Base-by-base conservation (phyloP, 202 grass and related monocot species). In the Setaria viridis region DNA sequence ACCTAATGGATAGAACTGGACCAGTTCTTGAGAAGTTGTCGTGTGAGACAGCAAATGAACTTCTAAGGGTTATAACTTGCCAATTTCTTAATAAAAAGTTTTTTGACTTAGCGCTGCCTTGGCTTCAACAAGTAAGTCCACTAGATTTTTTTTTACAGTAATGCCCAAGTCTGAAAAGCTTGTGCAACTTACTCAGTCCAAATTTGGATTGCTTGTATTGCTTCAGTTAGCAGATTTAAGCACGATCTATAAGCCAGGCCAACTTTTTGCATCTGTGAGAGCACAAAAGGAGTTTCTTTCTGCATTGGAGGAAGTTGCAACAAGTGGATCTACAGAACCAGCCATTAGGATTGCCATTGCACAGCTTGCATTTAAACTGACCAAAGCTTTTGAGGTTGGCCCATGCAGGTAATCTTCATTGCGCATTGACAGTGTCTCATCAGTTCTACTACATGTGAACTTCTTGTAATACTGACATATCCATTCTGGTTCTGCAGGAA, bases 1-100 rank as follows among this genome's bases (percentile, higher is more conserved):
- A 92, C 62, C 67, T 99, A 62, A 99, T 99, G 97, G 90, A 99
- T 77, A 91, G 85, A 90, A 99, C 97, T 67, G 90, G 97, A 65
- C 94, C 97, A 81, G 82, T 99, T 83, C 90, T 99, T 55, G 84
- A 91, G 57, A 94, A 87, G 59, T 83, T 99, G 55, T 91, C 97
- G 3, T 69, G 87, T 70, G 92, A 94, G 81, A 99, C 92, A 50
- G 55, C 85, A 73, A 89, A 81, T 85, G 87, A 81, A 34, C 82
- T 99, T 82, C 74, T 99, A 76, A 94, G 76, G 55, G 76, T 96
- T 63, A 82, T 96, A 58, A 75, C 87, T 49, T 73, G 56, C 3
- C 81, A 90, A 6, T 90, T 95, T 77, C 83, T 91, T 53, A 92
- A 91, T 87, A 76, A 90, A 77, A 94, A 86, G 59, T 83, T 94